Base-by-base conservation (phyloP, 371 early-diverging fungal genomes). In the Rhizopus stolonifer region DNA sequence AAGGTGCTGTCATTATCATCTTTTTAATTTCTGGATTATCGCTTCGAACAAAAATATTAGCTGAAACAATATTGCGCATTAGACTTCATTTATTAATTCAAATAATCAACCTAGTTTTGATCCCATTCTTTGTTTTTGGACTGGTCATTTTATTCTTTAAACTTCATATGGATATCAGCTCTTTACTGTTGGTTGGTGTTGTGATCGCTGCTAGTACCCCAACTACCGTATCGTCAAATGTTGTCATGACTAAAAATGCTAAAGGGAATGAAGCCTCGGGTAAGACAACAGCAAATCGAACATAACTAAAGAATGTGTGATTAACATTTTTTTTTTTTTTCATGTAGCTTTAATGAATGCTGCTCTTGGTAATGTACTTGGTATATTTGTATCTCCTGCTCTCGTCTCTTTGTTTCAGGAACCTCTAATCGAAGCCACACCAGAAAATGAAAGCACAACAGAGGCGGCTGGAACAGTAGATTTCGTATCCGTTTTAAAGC, bases 211-310 rank as follows among this genome's bases (percentile, higher is more conserved):
- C 81, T 13, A 77, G 83, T 15, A 86, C 85, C 1, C 90, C 90
- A 0, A 88, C 90, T 0, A 90, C 90, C 8, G 85, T 90, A 38
- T 85, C 88, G 5, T 88, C 90, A 14, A 88, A 88, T 59, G 87
- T 87, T 4, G 81, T 88, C 56, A 88, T 88, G 88, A 90, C 90
- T 10, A 82, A 83, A 60, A 82, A 83, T 51, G 86, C 88, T 0
- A 57, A 69, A 19, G 90, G 90, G 23, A 87, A 84, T 48, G 89
- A 87, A 55, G 83, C 88, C 18, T 72, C 77, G 29, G 75, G 75
- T 75, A 71, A 26, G 8, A n/a, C n/a, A n/a, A n/a, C 9, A 18
- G 24, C 13, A 15, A 14, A 5, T 21, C 32, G 7, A 18, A 21
- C 8, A 5, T 14, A 23, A n/a, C n/a, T n/a, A n/a, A n/a, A n/a